Base-by-base conservation (phyloP, 2,329 filamentous ascomycete species). In the Talaromyces sp. region DNA sequence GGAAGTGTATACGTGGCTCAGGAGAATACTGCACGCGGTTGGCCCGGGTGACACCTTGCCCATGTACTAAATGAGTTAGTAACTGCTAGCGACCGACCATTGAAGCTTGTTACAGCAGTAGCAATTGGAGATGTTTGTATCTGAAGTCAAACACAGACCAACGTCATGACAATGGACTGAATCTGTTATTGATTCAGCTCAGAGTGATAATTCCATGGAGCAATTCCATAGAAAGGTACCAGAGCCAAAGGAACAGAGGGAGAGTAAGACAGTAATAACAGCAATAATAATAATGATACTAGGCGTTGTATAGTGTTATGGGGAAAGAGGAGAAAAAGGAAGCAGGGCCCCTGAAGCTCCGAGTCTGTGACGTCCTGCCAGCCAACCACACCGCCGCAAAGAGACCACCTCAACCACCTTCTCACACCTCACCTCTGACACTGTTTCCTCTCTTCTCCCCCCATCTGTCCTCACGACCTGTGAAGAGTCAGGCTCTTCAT, bases 321-420 rank as follows among this genome's bases (percentile, higher is more conserved):
- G 10, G n/a, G 19, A 17, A 47, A 19, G 17, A n/a, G n/a, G 11
- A 11, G 17, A 25, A 47, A 19, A 15, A 33, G 22, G 19, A 15
- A 52, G 27, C 33, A 15, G 22, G 25, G 11, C 60, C 60, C 60
- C 60, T 62, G 60, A 39, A 62, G 60, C 47, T 62, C 60, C n/a
- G 19, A 22, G 52, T 22, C 15, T 37, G 52, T 52, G 47, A 62
- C 45, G 45, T 61, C 25, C 33, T 11, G 35, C 60, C 52, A 62
- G 60, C 60, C 60, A 62, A 62, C 47, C 47, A 62, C 22, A 49
- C 47, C 47, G 15, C 60, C 3, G 27, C 31, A 61, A 50, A 54
- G 47, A 62, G 60, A 62, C 60, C 60, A 62, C 60, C 60, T 62
- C 60, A 39, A 62, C 60, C 57, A 22, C 15, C 52, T 37, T 56